Evolutionary conservation across 1,139 yeast species (phyloP).

Genomic region (Candida anutae): DNA sequence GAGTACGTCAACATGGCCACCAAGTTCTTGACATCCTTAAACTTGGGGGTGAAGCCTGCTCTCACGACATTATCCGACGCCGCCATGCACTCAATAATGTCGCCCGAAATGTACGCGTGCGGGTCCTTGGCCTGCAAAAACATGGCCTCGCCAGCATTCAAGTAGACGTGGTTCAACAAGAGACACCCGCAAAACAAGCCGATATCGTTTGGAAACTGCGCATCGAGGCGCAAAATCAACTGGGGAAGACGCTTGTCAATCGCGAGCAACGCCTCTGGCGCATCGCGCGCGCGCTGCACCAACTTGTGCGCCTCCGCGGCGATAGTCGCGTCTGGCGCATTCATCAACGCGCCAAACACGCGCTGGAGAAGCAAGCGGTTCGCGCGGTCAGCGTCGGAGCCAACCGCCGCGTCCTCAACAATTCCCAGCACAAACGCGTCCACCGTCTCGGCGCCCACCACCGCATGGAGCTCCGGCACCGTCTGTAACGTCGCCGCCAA

Average conservation of each 20-base stretch:
- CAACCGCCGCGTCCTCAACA: conserved; percentile 35
- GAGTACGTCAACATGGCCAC: conserved; percentile 88
- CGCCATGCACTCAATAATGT: conserved; percentile 98
- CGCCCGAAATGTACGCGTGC: conserved; percentile 95
- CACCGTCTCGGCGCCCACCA: conserved; percentile 60
- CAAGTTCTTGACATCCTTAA: conserved; percentile 85
- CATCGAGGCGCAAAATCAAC: conserved; percentile 66
- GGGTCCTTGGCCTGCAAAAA: conserved; percentile 96
- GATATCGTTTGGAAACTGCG: conserved; percentile 87
- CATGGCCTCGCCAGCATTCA: conserved; percentile 93
- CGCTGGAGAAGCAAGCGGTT: conserved; percentile 64
- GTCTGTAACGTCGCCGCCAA: conserved; percentile 57
- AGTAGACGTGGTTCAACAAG: conserved; percentile 76
- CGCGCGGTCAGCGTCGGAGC: conserved; percentile 37
- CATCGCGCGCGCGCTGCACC: conserved; percentile 49
- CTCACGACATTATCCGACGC: conserved; percentile 97
- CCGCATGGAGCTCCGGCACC: conserved; percentile 65
- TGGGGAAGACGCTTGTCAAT: conserved; percentile 51
- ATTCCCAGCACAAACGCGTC: conserved; percentile 45
- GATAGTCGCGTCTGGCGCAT: conserved; percentile 53
- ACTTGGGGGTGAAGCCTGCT: conserved; percentile 97
- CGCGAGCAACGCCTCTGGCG: conserved; percentile 42
- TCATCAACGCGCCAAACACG: conserved; percentile 79
- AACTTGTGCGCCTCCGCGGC: conserved; percentile 48
- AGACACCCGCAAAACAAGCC: conserved; percentile 96